A percentile compares a stretch with the other conserved stretches of the same genome.
Conservation (phyloP, 345 rosid genomes). For the Acer saccharum region DNA sequence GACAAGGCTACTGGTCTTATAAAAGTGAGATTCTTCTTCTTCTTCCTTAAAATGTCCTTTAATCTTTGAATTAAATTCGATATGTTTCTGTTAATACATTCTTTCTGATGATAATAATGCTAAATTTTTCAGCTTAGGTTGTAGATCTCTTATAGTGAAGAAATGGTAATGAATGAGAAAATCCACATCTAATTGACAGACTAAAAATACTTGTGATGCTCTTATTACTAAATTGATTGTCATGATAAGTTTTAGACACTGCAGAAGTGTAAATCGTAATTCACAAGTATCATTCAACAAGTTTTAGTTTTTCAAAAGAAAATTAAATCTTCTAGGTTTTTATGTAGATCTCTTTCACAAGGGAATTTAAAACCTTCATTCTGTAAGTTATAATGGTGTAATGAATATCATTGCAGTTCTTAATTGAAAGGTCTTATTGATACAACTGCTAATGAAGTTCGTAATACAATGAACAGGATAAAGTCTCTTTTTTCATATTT, state of each 20-base stretch:
- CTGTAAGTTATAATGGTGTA: background rate
- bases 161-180: background rate
- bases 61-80: background rate
- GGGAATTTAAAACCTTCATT: background rate
- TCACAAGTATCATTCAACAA: background rate
- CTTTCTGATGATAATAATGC: background rate
- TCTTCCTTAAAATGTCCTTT: background rate
- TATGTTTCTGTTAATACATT: background rate
- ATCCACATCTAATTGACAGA: background rate
- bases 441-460: background rate
- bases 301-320: background rate
- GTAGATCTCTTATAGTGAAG: background rate
- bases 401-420: background rate
- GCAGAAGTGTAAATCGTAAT: background rate
- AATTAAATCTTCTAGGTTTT: too few relatives aligned
- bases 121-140: background rate
- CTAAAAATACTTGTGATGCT: background rate
- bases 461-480: background rate
- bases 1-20: slow-evolving; percentile 93
- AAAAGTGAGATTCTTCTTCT: slow-evolving; percentile 48
- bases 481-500: background rate
- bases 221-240: background rate
- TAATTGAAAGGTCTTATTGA: background rate
- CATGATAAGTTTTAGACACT: background rate
- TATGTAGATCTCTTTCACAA: background rate